A percentile compares a stretch with the other conserved stretches of the same genome.
Conservation (phyloP, 2,329 filamentous ascomycete genomes). For the Colletotrichum somersetense region DNA sequence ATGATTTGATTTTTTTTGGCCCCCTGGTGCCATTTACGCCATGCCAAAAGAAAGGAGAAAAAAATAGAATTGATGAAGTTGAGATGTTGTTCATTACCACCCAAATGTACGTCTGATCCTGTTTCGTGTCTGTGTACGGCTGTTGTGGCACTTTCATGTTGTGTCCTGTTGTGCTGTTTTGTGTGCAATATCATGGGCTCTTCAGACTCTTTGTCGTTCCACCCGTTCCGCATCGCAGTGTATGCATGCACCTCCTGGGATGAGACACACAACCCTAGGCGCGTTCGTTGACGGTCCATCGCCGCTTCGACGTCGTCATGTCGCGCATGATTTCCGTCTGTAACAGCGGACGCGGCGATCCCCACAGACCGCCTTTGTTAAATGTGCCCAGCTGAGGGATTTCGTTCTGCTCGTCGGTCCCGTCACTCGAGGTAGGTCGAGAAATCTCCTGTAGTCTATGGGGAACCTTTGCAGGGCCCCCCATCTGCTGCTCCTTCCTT, state of each 20-base stretch:
- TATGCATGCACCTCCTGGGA: background rate
- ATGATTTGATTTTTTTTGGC: background rate
- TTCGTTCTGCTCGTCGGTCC: constrained; percentile 50
- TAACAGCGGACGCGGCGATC: constrained; percentile 57
- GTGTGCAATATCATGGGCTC: background rate
- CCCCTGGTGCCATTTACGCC: constrained; percentile 14
- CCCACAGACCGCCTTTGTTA: constrained; percentile 60
- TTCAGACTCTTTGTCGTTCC: background rate
- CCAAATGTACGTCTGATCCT: constrained; percentile 6
- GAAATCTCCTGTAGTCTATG: constrained; percentile 41
- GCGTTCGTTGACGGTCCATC: constrained; percentile 69
- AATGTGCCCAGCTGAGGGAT: constrained; percentile 52
- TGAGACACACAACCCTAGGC: constrained; percentile 14
- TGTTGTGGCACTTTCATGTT: constrained; percentile 4
- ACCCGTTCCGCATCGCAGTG: background rate
- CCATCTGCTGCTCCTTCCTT: constrained; percentile 42
- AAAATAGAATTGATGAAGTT: background rate
- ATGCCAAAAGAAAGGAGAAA: constrained; percentile 12
- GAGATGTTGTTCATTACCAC: constrained; percentile 30
- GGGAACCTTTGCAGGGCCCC: constrained; percentile 35
- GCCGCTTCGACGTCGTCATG: constrained; percentile 60
- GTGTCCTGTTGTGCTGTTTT: background rate
- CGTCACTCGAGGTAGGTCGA: constrained; percentile 40
- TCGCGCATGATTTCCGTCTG: constrained; percentile 61
- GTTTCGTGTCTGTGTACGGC: constrained; percentile 22